phyloP scores from a whole-genome alignment of 2,329 filamentous ascomycete species.

The Teratosphaeria viscida region DNA sequence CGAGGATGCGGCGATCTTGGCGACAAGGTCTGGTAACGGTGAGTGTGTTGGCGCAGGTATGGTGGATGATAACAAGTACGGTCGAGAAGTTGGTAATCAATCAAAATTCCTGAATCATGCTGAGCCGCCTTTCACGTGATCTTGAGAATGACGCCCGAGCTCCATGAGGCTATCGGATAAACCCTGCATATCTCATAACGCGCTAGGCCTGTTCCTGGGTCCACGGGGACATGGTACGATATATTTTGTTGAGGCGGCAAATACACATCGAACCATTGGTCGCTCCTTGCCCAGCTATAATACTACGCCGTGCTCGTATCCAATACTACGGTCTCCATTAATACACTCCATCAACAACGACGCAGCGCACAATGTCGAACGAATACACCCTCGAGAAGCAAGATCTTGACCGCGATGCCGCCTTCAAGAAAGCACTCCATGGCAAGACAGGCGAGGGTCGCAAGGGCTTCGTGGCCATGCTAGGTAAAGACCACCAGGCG shows the following conservation, averaged over 20 bases:
- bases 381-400: conserved; percentile 30
- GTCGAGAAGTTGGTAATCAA: neutral
- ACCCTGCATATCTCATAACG: neutral
- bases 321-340: neutral
- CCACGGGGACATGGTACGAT: neutral
- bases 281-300: neutral
- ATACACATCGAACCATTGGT: neutral
- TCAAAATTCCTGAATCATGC: neutral
- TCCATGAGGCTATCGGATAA: neutral
- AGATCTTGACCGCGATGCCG: conserved; percentile 39
- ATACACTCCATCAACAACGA: neutral
- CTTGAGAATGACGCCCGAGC: neutral
- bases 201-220: conserved; percentile 3
- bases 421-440: conserved; percentile 80
- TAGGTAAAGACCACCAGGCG: conserved; percentile 68
- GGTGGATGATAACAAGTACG: neutral
- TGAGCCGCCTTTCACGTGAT: neutral
- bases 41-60: neutral
- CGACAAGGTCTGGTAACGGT: neutral
- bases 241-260: neutral
- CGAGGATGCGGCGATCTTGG: neutral
- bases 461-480: conserved; percentile 73
- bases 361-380: conserved; percentile 12
- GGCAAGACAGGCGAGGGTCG: conserved; percentile 64
- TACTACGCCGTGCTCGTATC: neutral